phyloP scores from a whole-genome alignment of 176 grass and related monocot genomes.

The Paspalum notatum region DNA sequence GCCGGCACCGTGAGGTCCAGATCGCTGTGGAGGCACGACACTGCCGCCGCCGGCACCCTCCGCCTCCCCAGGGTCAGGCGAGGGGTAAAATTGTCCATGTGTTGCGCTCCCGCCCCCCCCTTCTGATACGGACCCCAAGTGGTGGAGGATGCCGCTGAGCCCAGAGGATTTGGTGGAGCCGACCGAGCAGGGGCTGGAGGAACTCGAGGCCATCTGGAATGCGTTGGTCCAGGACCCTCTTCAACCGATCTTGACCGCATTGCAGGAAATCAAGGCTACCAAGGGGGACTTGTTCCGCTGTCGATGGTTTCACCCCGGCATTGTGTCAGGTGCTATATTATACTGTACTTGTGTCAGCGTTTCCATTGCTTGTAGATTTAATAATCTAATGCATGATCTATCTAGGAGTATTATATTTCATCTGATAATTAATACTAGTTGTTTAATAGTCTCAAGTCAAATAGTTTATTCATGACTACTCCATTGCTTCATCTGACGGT shows the following conservation, averaged over 20 bases:
- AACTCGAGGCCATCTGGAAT: conserved; percentile 17
- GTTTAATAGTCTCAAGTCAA: too few species aligned
- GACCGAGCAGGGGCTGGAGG: conserved; percentile 18
- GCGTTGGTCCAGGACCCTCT: conserved; percentile 5
- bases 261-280: not conserved
- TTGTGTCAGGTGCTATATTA: not conserved
- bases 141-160: not conserved
- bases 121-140: not conserved
- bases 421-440: too few species aligned
- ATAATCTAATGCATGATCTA: too few species aligned
- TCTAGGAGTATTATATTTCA: too few species aligned
- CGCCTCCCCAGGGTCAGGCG: not conserved
- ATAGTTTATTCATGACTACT: too few species aligned
- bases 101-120: not conserved
- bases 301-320: not conserved
- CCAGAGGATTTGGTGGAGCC: conserved; percentile 2
- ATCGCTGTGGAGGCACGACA: too few species aligned
- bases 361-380: too few species aligned
- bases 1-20: too few species aligned
- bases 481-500: too few species aligned
- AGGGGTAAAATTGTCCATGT: not conserved
- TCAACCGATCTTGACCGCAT: not conserved
- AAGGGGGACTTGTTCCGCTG: not conserved
- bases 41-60: too few species aligned
- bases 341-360: too few species aligned